Percentiles rank a stretch among this genome's conserved stretches.
Evolutionary conservation across 768 basidiomycete species (phyloP).

Genomic region (Boletus eberwhitei): DNA sequence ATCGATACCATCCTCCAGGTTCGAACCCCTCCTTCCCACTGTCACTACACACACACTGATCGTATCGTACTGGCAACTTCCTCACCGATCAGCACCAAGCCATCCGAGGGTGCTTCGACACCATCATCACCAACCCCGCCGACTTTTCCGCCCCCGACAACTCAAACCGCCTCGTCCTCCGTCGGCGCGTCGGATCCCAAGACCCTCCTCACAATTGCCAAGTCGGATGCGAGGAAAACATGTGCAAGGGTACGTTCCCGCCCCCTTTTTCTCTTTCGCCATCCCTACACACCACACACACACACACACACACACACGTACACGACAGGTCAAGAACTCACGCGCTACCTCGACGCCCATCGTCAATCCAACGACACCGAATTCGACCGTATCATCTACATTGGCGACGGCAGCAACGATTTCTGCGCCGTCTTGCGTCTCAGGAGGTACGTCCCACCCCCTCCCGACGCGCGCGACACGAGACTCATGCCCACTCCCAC

Average conservation of each 20-base stretch:
- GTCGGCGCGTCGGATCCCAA: conserved; percentile 68
- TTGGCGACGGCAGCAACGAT: conserved; percentile 95
- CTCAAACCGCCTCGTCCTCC: conserved; percentile 67
- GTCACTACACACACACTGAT: neutral
- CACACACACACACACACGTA: no score
- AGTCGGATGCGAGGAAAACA: conserved; percentile 91
- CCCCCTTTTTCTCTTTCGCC: no score
- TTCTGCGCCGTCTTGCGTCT: conserved; percentile 89
- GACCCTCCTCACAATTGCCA: conserved; percentile 80
- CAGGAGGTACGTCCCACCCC: conserved; percentile 46
- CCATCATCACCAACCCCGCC: conserved; percentile 92
- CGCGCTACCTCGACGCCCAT: conserved; percentile 59
- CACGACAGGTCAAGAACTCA: conserved; percentile 84
- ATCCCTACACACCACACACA: no score
- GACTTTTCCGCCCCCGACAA: conserved; percentile 64
- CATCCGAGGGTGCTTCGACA: conserved; percentile 67
- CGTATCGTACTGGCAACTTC: neutral
- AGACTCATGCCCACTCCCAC: neutral
- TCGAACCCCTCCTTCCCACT: neutral
- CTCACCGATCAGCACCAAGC: conserved; percentile 57
- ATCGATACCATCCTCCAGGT: conserved; percentile 89
- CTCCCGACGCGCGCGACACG: neutral
- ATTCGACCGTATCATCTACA: conserved; percentile 80
- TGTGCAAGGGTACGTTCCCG: conserved; percentile 81
- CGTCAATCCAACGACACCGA: conserved; percentile 44